These are phyloP conservation scores for Plasmodium relictum DNA, from an alignment of 169 alveolate species.

Conservation along the genomic window DNA sequence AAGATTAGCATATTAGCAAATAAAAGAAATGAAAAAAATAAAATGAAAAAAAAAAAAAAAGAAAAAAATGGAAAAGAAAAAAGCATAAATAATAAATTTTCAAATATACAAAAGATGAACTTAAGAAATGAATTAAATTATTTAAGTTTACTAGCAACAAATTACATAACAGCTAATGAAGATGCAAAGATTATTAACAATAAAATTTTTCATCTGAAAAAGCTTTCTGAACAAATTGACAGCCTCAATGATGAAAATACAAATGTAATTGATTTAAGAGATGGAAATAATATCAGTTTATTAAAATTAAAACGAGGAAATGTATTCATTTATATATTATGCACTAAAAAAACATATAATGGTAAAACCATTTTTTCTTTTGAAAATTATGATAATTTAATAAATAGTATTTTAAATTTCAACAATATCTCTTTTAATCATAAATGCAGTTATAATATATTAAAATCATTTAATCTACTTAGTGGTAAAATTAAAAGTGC, in stretches of 20 bases:
- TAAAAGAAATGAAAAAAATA: constrained; percentile 9
- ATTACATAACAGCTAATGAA: constrained; percentile 44
- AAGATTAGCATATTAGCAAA: constrained; percentile 23
- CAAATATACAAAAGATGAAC: constrained; percentile 13
- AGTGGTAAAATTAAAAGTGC: constrained; percentile 13
- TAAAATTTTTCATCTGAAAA: constrained; percentile 37
- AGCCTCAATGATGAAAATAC: constrained; percentile 45
- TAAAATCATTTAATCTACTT: constrained; percentile 33
- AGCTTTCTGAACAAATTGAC: constrained; percentile 59
- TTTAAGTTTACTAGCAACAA: constrained; percentile 41
- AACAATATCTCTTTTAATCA: constrained; percentile 21
- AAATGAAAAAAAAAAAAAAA: constrained; percentile 16
- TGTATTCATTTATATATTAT: constrained; percentile 41
- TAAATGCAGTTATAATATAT: constrained; percentile 24
- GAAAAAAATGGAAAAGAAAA: background rate
- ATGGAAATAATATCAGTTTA: constrained; percentile 32
- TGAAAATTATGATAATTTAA: constrained; percentile 61
- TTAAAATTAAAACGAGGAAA: constrained; percentile 38
- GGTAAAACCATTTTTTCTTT: constrained; percentile 72
- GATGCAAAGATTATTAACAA: constrained; percentile 41
- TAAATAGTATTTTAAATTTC: constrained; percentile 42
- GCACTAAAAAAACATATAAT: constrained; percentile 60
- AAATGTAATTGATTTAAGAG: constrained; percentile 40
- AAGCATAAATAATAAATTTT: background rate
- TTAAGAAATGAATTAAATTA: constrained; percentile 55